phyloP scores from a whole-genome alignment of 495 filamentous ascomycete species.

The Hyphodiscus hymeniophilus region DNA sequence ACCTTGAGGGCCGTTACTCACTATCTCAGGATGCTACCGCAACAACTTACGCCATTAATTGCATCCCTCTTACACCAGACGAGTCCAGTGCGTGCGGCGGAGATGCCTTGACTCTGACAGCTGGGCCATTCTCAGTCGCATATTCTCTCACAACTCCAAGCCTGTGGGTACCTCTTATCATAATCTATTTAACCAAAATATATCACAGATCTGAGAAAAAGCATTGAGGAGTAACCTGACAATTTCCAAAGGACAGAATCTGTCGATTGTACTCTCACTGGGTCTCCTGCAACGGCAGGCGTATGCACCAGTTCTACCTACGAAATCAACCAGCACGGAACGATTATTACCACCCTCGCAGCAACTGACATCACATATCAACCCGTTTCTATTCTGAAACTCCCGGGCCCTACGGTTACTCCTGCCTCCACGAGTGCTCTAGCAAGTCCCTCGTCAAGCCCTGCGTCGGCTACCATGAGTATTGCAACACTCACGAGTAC shows the following conservation, averaged over 20 bases:
- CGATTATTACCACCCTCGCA: conserved; percentile 15
- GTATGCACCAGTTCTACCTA: conserved; percentile 40
- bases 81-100: conserved; percentile 5
- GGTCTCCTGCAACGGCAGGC: conserved; percentile 37
- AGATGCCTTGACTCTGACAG: conserved; percentile 1
- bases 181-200: no score
- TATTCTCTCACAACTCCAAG: conserved; percentile 4
- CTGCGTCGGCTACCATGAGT: background rate
- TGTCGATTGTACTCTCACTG: conserved; percentile 44
- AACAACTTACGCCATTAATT: conserved; percentile 13
- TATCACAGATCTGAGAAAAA: no score
- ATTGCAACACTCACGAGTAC: background rate
- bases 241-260: conserved; percentile 28
- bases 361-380: conserved; percentile 8
- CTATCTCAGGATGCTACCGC: conserved; percentile 10
- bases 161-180: no score
- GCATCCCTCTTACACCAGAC: background rate
- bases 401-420: conserved; percentile 17
- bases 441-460: background rate
- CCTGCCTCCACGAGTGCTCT: background rate
- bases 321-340: conserved; percentile 24
- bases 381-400: conserved; percentile 18
- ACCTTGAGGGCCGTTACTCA: background rate
- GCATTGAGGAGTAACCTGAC: background rate
- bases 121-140: conserved; percentile 7